These are phyloP conservation scores for Adenanthera pavonina DNA, from an alignment of 306 rosid genomes.

Conservation along the genomic window DNA sequence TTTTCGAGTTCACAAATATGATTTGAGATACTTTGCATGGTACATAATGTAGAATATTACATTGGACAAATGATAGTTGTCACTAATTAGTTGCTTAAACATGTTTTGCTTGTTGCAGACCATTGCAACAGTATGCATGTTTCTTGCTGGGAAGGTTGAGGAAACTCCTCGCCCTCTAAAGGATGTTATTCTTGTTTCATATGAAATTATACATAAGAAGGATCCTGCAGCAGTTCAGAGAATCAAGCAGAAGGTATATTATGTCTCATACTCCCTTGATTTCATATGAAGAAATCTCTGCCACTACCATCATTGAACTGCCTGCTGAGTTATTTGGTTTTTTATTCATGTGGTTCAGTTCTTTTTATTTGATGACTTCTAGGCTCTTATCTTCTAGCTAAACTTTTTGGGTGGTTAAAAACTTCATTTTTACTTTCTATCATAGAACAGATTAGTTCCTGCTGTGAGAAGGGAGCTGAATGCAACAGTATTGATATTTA, in stretches of 20 bases:
- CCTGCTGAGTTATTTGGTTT: slow-evolving; percentile 16
- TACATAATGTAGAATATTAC: slow-evolving; percentile 23
- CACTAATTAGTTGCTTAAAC: slow-evolving; percentile 36
- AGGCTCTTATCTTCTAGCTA: background rate
- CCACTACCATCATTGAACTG: slow-evolving; percentile 29
- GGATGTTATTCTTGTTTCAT: slow-evolving; percentile 93
- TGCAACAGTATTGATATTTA: slow-evolving; percentile 7
- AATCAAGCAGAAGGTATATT: slow-evolving; percentile 88
- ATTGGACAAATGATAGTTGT: slow-evolving; percentile 27
- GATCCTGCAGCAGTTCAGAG: slow-evolving; percentile 88
- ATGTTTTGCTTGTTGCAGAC: slow-evolving; percentile 65
- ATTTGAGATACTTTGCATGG: background rate
- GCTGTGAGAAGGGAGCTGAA: slow-evolving; percentile 15
- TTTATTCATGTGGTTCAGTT: slow-evolving; percentile 20
- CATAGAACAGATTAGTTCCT: slow-evolving; percentile 24
- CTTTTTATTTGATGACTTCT: slow-evolving; percentile 1
- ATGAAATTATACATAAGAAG: slow-evolving; percentile 90
- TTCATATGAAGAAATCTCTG: slow-evolving; percentile 28
- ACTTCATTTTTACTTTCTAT: slow-evolving; percentile 14
- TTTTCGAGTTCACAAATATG: slow-evolving; percentile 1
- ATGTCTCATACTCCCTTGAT: background rate
- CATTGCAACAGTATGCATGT: slow-evolving; percentile 97
- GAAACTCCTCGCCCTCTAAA: slow-evolving; percentile 97
- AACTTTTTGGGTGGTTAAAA: slow-evolving; percentile 2
- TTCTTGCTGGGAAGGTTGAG: slow-evolving; percentile 99